Conservation (phyloP, 2,329 filamentous ascomycete species). For the Nigrograna mackinnonii region DNA sequence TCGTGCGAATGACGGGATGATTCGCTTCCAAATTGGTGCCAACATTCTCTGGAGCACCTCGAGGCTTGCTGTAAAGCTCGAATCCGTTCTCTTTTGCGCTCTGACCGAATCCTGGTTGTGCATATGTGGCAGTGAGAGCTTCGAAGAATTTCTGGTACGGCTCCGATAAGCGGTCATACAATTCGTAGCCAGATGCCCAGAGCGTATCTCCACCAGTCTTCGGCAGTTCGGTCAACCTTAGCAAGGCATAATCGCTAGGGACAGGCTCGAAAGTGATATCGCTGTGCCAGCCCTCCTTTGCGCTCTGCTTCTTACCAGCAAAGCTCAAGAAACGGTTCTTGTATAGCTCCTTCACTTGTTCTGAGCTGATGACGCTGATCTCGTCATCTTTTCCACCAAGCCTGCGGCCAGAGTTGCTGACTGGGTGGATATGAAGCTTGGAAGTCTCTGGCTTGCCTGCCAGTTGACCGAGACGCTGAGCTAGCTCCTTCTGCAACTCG, state of each 20-base stretch:
- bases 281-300: slow-evolving; percentile 58
- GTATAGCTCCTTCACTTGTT: slow-evolving; percentile 36
- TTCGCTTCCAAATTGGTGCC: slow-evolving; percentile 54
- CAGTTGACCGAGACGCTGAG: slow-evolving; percentile 60
- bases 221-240: slow-evolving; percentile 39
- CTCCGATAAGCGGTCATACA: slow-evolving; percentile 54
- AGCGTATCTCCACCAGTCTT: slow-evolving; percentile 38
- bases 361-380: slow-evolving; percentile 44
- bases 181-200: slow-evolving; percentile 43
- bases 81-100: slow-evolving; percentile 45
- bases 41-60: slow-evolving; percentile 59
- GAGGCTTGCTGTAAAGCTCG: slow-evolving; percentile 50
- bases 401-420: slow-evolving; percentile 50
- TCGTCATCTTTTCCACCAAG: slow-evolving; percentile 44
- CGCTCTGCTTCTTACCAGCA: slow-evolving; percentile 45
- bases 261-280: slow-evolving; percentile 46
- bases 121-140: slow-evolving; percentile 49
- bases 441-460: slow-evolving; percentile 61
- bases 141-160: slow-evolving; percentile 55
- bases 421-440: slow-evolving; percentile 64
- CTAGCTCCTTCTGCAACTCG: slow-evolving; percentile 58
- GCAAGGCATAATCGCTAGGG: slow-evolving; percentile 41
- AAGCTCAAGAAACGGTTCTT: slow-evolving; percentile 23
- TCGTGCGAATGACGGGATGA: slow-evolving; percentile 62
- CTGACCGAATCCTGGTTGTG: slow-evolving; percentile 46